Evolutionary conservation across 176 grass and related monocot species (phyloP), one percentile per base, ranked within the genome.

Genomic region (Raddia distichophylla): DNA sequence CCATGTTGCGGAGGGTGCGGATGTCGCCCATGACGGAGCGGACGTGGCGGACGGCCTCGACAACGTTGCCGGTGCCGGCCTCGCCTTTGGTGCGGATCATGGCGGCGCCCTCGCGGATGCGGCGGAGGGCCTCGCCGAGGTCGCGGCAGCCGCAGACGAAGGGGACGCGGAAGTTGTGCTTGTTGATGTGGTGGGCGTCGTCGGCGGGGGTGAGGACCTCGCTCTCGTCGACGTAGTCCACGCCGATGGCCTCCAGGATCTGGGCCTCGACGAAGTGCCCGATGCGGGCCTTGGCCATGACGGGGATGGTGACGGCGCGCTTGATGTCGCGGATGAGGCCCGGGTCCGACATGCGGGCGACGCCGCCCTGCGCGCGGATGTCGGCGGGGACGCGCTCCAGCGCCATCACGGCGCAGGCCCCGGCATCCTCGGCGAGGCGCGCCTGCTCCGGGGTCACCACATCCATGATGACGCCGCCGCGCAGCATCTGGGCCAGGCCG

Each of bases 281-380:
- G 55, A 94, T 92, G 81, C 89, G 89, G 0, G 89, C 93, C 70
- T 95, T 95, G 2, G 93, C 89, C 93, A 95, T 94, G 35, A 94
- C 89, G 2, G 93, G 93, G 81, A 94, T 92, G 53, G 89, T 91
- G 56, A 91, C 82, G n/a, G 82, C 71, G 9, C 76, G 77, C 77
- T 91, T 88, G 82, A 91, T 91, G 37, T 88, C 80, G 7, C 67
- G 73, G 46, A 88, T 84, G 3, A 88, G 57, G 1, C 73, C 80
- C 0, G 81, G 86, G 68, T 89, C 81, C 49, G 66, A 84, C 75
- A 89, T 89, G 66, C 81, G 80, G 9, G 86, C 86, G 6, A 89
- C 75, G 44, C 86, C 80, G 15, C 86, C 86, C 33, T 73, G 86
- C 1, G 86, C 74, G 8, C 80, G 59, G 47, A 84, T 88, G 71